Evolutionary conservation across 2,329 filamentous ascomycete genomes (phyloP), one percentile per base, ranked within the genome.

Genomic region (Fusarium scirpi): DNA sequence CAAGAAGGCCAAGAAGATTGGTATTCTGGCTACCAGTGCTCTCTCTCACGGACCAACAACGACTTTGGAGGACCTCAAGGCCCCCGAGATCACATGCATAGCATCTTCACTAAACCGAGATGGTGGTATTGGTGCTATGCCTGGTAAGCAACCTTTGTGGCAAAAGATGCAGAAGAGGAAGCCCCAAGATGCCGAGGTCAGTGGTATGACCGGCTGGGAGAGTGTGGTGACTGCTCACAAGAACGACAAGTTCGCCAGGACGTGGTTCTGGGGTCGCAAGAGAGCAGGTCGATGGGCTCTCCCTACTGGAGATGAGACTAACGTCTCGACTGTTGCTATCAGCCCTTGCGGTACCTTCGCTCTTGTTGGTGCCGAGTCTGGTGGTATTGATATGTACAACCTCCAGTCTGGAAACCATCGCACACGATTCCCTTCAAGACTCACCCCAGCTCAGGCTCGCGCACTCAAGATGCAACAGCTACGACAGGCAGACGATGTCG

Each of bases 231-330:
- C 96, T 6, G 95, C 94, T 12, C 97, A 99, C 78, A 91, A 91
- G 76, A 89, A 91, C 54, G 95, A 98, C 76, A 87, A 90, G 46
- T 92, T 89, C 77, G 96, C 94, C 20, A 89, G 96, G 56, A 98
- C 96, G 2, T 99, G 96, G 96, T 98, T 98, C 81, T 98, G 96
- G 94, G 96, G 95, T 8, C 91, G 94, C 60, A 98, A 97, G 81
- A 90, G 92, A 74, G 94, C 96, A 51, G 96, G 96, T 13, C 87
- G 96, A 69, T 99, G 96, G 96, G 91, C 92, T 1, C 93, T 99
- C 73, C 90, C 92, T 70, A 98, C 94, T 1, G 88, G 91, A 43
- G 96, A 99, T 80, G 88, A 89, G 20, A 87, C 89, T n/a, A 88
- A 94, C 75, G 95, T 97, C 63, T 89, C 92, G 70, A 95, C 92